These are phyloP conservation scores for Rhodotorula sp. DNA, from an alignment of 1,284 basidiomycete genomes.

Conservation along the genomic window DNA sequence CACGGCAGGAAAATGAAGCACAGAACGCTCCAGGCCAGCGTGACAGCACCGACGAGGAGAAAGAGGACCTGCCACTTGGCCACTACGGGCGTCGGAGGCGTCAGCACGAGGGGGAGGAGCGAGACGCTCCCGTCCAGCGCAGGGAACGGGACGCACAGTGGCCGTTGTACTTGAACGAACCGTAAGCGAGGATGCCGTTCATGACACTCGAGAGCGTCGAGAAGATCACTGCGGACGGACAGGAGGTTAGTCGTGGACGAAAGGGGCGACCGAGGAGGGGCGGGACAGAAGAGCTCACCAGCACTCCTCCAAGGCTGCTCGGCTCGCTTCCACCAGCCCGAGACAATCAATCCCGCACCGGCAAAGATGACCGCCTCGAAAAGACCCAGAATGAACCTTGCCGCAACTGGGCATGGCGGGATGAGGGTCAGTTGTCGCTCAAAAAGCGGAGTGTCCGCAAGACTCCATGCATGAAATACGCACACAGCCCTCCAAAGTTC, in stretches of 20 bases:
- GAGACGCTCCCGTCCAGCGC: too few relatives aligned
- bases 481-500: constrained; percentile 4
- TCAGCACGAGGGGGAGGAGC: too few relatives aligned
- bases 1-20: background rate
- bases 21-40: background rate
- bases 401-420: background rate
- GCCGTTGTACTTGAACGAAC: background rate
- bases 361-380: constrained; percentile 31
- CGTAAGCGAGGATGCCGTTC: constrained; percentile 39
- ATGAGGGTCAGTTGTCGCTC: background rate
- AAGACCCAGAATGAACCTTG: constrained; percentile 23
- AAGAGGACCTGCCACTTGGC: constrained; percentile 29
- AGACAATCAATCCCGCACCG: constrained; percentile 28
- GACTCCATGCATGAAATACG: too few relatives aligned
- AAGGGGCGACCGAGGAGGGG: background rate
- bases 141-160: too few relatives aligned
- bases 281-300: background rate
- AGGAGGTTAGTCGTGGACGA: background rate
- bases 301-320: background rate
- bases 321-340: constrained; percentile 19
- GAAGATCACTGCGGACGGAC: constrained; percentile 43
- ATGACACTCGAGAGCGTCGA: constrained; percentile 44
- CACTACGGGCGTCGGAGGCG: too few relatives aligned
- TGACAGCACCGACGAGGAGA: constrained; percentile 20
- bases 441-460: too few relatives aligned